Evolutionary conservation across 306 rosid species (phyloP).

Genomic region (Cucurbita pepo): DNA sequence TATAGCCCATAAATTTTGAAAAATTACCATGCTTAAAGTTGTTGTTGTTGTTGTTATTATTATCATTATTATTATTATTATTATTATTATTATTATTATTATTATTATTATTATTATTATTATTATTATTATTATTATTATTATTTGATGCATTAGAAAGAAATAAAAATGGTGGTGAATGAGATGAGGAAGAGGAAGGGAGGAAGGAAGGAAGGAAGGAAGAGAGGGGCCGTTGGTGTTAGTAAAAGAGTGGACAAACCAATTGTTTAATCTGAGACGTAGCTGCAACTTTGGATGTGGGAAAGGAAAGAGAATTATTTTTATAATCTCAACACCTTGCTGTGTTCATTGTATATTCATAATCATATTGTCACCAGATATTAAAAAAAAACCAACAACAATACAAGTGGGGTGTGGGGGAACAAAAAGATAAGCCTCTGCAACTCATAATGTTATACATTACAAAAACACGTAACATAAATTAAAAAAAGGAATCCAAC

Average conservation of each 20-base stretch:
- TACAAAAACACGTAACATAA: no score
- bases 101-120: no score
- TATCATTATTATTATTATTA: no score
- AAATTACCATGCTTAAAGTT: no score
- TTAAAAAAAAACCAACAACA: neutral
- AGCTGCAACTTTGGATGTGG: neutral
- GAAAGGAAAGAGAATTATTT: neutral
- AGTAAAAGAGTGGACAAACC: constrained; percentile 1
- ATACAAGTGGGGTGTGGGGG: constrained; percentile 4
- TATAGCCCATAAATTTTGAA: no score
- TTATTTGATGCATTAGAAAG: neutral
- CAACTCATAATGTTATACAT: neutral
- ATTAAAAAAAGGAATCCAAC: neutral
- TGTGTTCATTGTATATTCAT: neutral
- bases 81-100: no score
- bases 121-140: no score
- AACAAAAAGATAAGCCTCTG: constrained; percentile 2
- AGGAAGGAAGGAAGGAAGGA: neutral
- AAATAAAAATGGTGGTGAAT: no score
- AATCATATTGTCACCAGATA: neutral
- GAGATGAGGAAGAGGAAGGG: neutral
- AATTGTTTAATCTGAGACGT: neutral
- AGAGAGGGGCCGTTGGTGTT: neutral
- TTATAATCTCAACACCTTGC: neutral
- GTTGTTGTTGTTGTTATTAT: no score